Evolutionary conservation across 2,329 filamentous ascomycete species (phyloP), one percentile per base, ranked within the genome.

Genomic region (Scedosporium aurantiacum): DNA sequence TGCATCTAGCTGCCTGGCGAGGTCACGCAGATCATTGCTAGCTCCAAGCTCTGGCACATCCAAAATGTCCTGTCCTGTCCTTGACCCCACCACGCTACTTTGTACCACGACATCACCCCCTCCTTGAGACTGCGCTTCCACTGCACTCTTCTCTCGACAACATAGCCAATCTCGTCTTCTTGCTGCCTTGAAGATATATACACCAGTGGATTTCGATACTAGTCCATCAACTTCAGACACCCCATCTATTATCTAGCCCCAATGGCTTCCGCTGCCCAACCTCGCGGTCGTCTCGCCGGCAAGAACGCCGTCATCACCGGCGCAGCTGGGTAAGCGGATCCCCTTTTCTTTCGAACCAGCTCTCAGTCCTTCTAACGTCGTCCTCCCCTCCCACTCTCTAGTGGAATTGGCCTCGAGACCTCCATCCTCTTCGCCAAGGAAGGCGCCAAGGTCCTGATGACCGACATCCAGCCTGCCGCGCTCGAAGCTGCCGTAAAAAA

Each of bases 361-460:
- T 54, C 32, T 6, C n/a, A 3, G 55, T 6, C 37, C 27, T 28
- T 47, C 37, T 54, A 32, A 18, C 28, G 14, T 57, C 56, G 47
- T 47, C 21, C 27, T 41, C 6, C 12, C 16, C 45, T 37, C 10
- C 10, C 28, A 52, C 32, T 50, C 25, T 40, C 37, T 21, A 27
- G 18, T 18, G 16, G 32, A 41, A 97, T 97, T 70, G 92, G 92
- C 66, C 88, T 97, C 57, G 91, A 97, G 78, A 96, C 92, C 2
- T 84, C 83, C 61, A 92, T 97, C 67, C 88, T 96, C 63, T 96
- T 97, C 70, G 88, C 87, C 63, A 88, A 88, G 65, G 92, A 97
- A 78, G 92, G 91, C 64, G 92, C 91, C 70, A 88, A 83, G 64
- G 85, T 97, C 62, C 78, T 96, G 66, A 86, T 97, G 84, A 83